Evolutionary conservation across 129 eudicot species (phyloP).

Genomic region (Artemisia argyi): DNA sequence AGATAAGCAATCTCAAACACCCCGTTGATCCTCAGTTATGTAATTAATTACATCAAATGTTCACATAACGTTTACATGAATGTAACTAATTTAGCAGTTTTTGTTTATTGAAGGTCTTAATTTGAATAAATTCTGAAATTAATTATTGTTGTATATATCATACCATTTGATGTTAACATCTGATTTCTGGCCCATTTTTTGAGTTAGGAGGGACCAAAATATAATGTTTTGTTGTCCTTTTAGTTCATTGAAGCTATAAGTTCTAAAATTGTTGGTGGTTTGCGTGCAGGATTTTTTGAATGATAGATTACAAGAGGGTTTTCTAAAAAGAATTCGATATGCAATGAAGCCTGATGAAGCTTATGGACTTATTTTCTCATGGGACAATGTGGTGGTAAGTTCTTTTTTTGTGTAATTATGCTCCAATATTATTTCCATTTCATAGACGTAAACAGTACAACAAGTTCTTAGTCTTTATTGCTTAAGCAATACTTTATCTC

Average conservation of each 20-base stretch:
- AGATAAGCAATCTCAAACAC: background rate
- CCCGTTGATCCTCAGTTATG: background rate
- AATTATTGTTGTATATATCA: background rate
- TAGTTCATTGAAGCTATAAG: too few species aligned
- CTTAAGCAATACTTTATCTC: background rate
- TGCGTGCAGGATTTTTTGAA: slow-evolving; percentile 79
- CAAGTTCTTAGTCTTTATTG: background rate
- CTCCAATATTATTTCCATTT: background rate
- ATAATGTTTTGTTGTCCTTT: too few species aligned
- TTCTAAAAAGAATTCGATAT: slow-evolving; percentile 80
- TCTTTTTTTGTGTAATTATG: background rate
- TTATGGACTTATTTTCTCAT: slow-evolving; percentile 91
- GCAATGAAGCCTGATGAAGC: slow-evolving; percentile 99
- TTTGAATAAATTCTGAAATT: background rate
- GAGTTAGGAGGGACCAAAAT: too few species aligned
- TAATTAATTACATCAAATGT: too few species aligned
- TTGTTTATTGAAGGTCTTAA: background rate
- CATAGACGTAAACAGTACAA: background rate
- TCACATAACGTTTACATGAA: too few species aligned
- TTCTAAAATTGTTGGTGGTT: background rate
- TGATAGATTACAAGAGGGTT: slow-evolving; percentile 84
- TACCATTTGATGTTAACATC: background rate
- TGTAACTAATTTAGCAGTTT: background rate
- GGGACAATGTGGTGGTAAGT: slow-evolving; percentile 94
- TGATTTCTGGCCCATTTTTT: background rate